Evolutionary conservation across 169 alveolate genomes (phyloP), one percentile per base, ranked within the genome.

Genomic region (Plasmodium vivax): DNA sequence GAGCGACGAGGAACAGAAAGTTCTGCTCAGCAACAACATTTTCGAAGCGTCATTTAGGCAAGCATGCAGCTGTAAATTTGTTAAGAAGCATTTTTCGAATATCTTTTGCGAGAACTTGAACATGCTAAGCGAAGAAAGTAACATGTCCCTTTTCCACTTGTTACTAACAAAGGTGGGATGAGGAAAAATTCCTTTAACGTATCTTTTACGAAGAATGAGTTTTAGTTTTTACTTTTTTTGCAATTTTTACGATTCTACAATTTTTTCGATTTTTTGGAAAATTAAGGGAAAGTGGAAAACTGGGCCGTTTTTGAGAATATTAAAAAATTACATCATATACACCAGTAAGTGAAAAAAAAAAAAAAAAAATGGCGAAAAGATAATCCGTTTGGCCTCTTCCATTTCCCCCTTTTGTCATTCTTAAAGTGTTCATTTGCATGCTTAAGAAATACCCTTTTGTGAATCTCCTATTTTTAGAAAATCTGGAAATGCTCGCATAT

Each of bases 1-100:
- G 56, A 91, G 92, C 51, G 92, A 81, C 38, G 92, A 91, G 54
- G 95, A 91, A 30, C 95, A 62, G n/a, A 80, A 91, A 14, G 41
- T 43, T 9, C 72, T 81, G 38, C 47, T 91, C 54, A 81, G 47
- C 7, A 47, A 56, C 23, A 36, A 91, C 19, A 41, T 82, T 43
- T 91, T 81, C 34, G 92, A 91, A 14, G 82, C 12, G 19, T 91
- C 36, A 5, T 75, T 91, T 72, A 81, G 58, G 38, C 71, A 82
- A n/a, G 9, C 82, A 16, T 91, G 71, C 68, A 91, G 16, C 41
- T 81, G 36, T 81, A 91, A 91, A 81, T 71, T 68, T 14, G 83
- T 91, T 16, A 51, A 91, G 27, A 82, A 41, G 45, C 54, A 81
- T 45, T 91, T 91, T 32, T 68, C 84, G 10, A 91, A 71, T 23